phyloP scores from a whole-genome alignment of 1,284 basidiomycete species.

The Puccinia sorghi region DNA sequence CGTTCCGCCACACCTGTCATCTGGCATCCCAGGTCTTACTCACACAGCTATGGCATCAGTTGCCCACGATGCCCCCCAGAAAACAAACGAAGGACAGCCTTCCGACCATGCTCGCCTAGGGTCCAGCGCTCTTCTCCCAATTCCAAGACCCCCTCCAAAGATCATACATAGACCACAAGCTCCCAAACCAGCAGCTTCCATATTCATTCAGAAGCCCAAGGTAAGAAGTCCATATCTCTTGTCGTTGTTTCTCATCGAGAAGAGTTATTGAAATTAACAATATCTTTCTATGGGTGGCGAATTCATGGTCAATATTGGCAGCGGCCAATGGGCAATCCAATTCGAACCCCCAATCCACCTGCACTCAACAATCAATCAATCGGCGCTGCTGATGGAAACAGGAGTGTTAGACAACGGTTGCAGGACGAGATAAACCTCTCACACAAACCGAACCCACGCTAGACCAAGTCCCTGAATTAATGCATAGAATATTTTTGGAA shows the following conservation, averaged over 20 bases:
- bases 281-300: neutral
- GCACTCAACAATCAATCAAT: neutral
- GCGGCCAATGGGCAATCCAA: constrained; percentile 15
- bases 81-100: neutral
- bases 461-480: neutral
- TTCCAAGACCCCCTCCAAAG: neutral
- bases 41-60: neutral
- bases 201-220: constrained; percentile 28
- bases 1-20: neutral
- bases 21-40: neutral
- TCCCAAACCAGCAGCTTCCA: neutral
- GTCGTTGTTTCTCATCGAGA: neutral
- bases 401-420: constrained; percentile 34
- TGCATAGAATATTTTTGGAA: too few relatives aligned
- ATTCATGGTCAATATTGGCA: too few relatives aligned
- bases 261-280: constrained; percentile 4
- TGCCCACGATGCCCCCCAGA: neutral
- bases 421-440: constrained; percentile 19
- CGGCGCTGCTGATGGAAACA: neutral
- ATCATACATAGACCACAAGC: neutral
- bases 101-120: neutral
- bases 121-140: constrained; percentile 5
- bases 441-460: neutral
- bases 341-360: constrained; percentile 14
- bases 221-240: neutral